phyloP scores from a whole-genome alignment of 495 filamentous ascomycete genomes.

The Penicillium arizonense region DNA sequence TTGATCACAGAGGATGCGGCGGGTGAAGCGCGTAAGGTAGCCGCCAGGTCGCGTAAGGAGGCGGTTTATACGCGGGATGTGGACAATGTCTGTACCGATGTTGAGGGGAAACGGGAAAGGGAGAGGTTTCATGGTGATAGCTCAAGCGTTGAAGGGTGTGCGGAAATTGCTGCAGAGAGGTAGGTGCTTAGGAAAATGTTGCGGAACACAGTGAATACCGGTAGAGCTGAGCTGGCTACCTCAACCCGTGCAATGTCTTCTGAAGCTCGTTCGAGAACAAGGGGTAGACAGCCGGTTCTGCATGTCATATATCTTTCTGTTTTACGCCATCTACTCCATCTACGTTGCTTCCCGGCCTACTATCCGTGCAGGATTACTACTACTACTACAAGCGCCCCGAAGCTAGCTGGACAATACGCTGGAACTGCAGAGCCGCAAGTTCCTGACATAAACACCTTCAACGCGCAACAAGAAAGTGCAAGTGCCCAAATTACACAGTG shows the following conservation, averaged over 20 bases:
- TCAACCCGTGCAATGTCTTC: no score
- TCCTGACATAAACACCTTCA: not conserved
- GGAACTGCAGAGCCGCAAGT: no score
- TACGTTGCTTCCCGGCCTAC: no score
- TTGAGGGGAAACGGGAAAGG: slow-evolving; percentile 43
- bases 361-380: no score
- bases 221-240: no score
- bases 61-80: slow-evolving; percentile 49
- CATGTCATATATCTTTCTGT: no score
- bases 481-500: not conserved
- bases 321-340: no score
- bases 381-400: no score
- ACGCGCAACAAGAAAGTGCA: not conserved
- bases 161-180: slow-evolving; percentile 1
- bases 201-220: not conserved
- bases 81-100: slow-evolving; percentile 55
- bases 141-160: not conserved
- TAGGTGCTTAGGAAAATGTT: not conserved
- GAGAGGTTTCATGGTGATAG: slow-evolving; percentile 25
- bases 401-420: no score
- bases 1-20: slow-evolving; percentile 47
- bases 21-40: slow-evolving; percentile 49
- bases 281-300: no score
- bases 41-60: slow-evolving; percentile 37
- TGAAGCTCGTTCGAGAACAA: no score